Base-by-base conservation (phyloP, 805 yeast species). In the Aciculoconidium aculeatum region DNA sequence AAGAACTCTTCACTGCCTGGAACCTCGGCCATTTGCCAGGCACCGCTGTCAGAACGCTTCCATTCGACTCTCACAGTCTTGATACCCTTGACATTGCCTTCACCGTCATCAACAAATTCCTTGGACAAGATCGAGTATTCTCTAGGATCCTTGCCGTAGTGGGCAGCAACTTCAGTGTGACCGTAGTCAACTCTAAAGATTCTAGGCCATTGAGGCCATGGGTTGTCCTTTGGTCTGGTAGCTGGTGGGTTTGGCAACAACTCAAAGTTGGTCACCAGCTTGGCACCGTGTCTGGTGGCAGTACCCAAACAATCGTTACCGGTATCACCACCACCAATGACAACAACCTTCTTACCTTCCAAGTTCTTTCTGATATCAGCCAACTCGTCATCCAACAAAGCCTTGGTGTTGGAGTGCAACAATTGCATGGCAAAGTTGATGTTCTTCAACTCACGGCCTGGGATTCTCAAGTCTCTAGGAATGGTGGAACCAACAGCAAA, bases 171-270 rank as follows among this genome's bases (percentile, higher is more conserved):
- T 61, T 90, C 98, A 41, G 88, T 72, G 62, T 90, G 98, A 45
- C 98, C 98, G 54, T 90, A 90, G 65, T 90, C 98, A 36, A 90
- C 94, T 52, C 97, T 77, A 81, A 92, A 90, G 49, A 92, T 76
- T 55, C 96, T 74, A 45, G 98, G 97, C 97, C 97, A 90, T 66
- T 90, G 98, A 24, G 98, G 98, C 98, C 98, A 90, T 60, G 98
- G 97, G 63, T 90, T 90, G 62, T 92, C 96, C 62, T 77, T 83
- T 25, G 88, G 81, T 58, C 96, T 76, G 35, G 75, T 72, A 17
- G 70, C 70, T 20, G 96, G 84, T 40, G 98, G 98, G 47, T 80
- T 77, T 35, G 98, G 98, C 46, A 90, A 69, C 55, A 90, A 71
- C 67, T 90, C 98, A 57, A 90, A 92, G 72, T 90, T 90, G 41